Base-by-base conservation (phyloP, 1,139 yeast genomes). In the Pichia sp. region DNA sequence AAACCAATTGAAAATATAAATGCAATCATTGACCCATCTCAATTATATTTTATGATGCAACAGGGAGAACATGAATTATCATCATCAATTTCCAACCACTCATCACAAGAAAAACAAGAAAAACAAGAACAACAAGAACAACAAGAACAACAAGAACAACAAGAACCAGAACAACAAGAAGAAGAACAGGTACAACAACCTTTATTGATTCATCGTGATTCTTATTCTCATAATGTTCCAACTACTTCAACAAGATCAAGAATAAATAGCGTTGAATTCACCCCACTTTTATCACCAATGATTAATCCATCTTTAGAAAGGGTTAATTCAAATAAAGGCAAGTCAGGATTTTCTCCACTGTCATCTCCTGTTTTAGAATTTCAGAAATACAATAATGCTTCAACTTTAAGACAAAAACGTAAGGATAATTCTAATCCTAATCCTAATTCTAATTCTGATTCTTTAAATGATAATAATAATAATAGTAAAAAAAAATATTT, bases 251-350 rank as follows among this genome's bases (percentile, higher is more conserved):
- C 42, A 9, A 31, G 32, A 8, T 39, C 45, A 9, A 38, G 40
- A 7, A 31, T 37, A n/a, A 38, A 4, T 7, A 43, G 42, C 49
- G 74, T 74, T 8, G 75, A 77, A 5, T 83, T 80, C 64, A 85
- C 94, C 0, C 94, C 95, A 0, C 69, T 86, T 46, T 78, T 84
- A 10, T 82, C 89, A 2, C 95, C 95, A 0, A 84, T 85, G 3
- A 81, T 77, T 29, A 79, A 86, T 1, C 89, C 90, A 1, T 89
- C 90, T 50, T 47, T 54, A 1, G 59, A 63, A 3, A 25, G 18
- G 18, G 18, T 18, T 18, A 18, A 18, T 18, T 18, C 55, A 44
- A 42, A 42, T 28, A 36, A 44, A 11, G 45, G 51, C 36, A 58
- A 53, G 44, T 47, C 54, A 1, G 59, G 63, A 3, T 74, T 76